These are phyloP conservation scores for Chimonanthus salicifolius DNA, from an alignment of 164 flowering plant genomes.

Conservation along the genomic window DNA sequence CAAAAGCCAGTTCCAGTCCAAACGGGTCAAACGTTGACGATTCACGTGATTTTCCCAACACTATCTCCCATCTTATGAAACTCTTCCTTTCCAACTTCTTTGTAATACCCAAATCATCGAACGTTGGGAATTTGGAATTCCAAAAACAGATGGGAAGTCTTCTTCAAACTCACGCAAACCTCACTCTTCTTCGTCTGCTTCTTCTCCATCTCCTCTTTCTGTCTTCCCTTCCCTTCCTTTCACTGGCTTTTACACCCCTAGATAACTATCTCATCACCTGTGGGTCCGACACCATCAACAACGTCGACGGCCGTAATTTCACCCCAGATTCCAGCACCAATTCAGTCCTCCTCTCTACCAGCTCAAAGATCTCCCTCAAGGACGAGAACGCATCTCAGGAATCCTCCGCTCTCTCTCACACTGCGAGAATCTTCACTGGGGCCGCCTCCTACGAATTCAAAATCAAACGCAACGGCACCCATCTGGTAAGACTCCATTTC, in stretches of 20 bases:
- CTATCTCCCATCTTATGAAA: not conserved
- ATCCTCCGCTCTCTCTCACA: slow-evolving; percentile 7
- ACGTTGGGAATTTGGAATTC: not conserved
- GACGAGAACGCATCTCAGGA: slow-evolving; percentile 1
- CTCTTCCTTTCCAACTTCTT: too few relatives aligned
- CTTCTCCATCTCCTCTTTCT: not conserved
- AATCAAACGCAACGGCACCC: slow-evolving; percentile 3
- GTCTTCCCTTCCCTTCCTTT: not conserved
- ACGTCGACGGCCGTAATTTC: slow-evolving; percentile 21
- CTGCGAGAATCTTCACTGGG: slow-evolving; percentile 8
- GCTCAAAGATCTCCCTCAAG: not conserved
- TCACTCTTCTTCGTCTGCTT: not conserved
- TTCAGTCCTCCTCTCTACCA: not conserved
- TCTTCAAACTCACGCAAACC: not conserved
- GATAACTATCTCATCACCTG: slow-evolving; percentile 51
- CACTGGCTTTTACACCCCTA: slow-evolving; percentile 3
- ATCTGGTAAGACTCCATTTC: slow-evolving; percentile 14
- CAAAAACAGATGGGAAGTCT: not conserved
- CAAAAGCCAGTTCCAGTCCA: not conserved
- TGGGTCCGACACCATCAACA: slow-evolving; percentile 46
- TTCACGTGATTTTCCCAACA: not conserved
- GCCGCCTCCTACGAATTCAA: slow-evolving; percentile 9
- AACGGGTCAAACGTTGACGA: not conserved
- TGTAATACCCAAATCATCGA: not conserved
- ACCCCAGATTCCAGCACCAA: not conserved